A percentile compares a stretch with the other conserved stretches of the same genome.
Evolutionary conservation across 768 basidiomycete genomes (phyloP).

Genomic region (Mycena polygramma): DNA sequence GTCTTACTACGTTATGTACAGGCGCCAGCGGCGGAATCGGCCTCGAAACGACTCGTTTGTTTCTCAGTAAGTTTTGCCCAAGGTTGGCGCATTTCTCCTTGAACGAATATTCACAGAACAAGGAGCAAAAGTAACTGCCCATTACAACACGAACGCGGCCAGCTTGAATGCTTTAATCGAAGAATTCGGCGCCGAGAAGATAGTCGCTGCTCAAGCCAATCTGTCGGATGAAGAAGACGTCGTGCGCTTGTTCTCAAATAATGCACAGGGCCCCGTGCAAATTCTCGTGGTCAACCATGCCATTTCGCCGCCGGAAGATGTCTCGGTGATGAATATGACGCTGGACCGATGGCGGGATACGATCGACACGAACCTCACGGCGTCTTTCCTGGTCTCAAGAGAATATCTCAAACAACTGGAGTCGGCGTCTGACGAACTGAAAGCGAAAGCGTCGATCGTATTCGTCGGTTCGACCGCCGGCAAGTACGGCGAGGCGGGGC

Average conservation of each 20-base stretch:
- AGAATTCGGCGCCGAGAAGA: slow-evolving; percentile 49
- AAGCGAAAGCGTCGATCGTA: slow-evolving; percentile 70
- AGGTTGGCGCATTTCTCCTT: neutral
- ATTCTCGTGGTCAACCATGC: slow-evolving; percentile 75
- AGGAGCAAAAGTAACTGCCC: slow-evolving; percentile 78
- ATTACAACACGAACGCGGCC: slow-evolving; percentile 69
- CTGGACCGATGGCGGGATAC: slow-evolving; percentile 75
- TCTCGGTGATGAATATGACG: slow-evolving; percentile 67
- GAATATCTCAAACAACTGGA: slow-evolving; percentile 68
- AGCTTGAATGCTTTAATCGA: slow-evolving; percentile 57
- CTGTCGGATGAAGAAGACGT: slow-evolving; percentile 71
- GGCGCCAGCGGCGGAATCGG: slow-evolving; percentile 86
- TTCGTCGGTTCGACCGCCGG: slow-evolving; percentile 81
- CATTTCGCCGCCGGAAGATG: slow-evolving; percentile 58
- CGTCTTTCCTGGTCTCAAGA: slow-evolving; percentile 74
- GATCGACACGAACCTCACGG: slow-evolving; percentile 73
- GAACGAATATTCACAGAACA: slow-evolving; percentile 59
- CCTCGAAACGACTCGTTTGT: slow-evolving; percentile 68
- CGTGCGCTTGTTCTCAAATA: slow-evolving; percentile 59
- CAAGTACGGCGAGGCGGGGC: slow-evolving; percentile 77
- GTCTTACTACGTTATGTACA: slow-evolving; percentile 37
- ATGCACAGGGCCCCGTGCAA: slow-evolving; percentile 65
- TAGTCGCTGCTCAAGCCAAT: slow-evolving; percentile 65
- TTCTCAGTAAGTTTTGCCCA: slow-evolving; percentile 59
- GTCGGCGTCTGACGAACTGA: slow-evolving; percentile 51